Evolutionary conservation across 192 early-diverging fungal species (phyloP), one percentile per base, ranked within the genome.

Genomic region (Rhizophagus prolifer): DNA sequence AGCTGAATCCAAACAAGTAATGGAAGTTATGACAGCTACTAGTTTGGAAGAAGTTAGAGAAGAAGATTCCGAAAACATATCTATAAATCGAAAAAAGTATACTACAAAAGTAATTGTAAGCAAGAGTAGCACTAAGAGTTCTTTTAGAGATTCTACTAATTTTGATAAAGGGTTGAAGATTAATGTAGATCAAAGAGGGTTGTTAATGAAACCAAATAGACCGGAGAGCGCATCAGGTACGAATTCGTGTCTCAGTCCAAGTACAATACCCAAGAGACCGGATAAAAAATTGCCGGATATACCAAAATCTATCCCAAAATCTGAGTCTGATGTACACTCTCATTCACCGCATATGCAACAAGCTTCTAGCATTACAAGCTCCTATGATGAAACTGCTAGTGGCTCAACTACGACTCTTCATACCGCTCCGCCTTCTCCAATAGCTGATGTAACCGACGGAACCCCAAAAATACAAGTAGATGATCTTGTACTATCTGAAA

Each of bases 281-380:
- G 58, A 75, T 75, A 75, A 75, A 66, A 75, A 66, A 75, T 75
- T 75, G 19, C 74, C 74, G 12, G 74, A 75, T 50, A 14, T 75
- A 30, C 74, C 74, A 16, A 75, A 66, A 50, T 26, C 25, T 9
- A 26, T n/a, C 14, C 21, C 14, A 66, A 44, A 13, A 26, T 38
- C 62, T 59, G 34, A 61, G 36, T 9, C 70, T 73, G 8, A 73
- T 73, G 61, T 60, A 63, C 73, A 36, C 16, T 65, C 59, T 63
- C n/a, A 6, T 65, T 65, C 74, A 65, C 61, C 60, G 26, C 74
- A 50, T 66, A 62, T 34, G 72, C 62, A 31, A 14, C 74, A 75
- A 75, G 38, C 74, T 44, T 75, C 74, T 36, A 75, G 74, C 46
- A 64, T 75, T 47, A 60, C 74, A 19, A 75, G 74, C 19, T 74